A percentile compares a stretch with the other conserved stretches of the same genome.
phyloP scores from a whole-genome alignment of 345 rosid species.

The Kandelia obovata region DNA sequence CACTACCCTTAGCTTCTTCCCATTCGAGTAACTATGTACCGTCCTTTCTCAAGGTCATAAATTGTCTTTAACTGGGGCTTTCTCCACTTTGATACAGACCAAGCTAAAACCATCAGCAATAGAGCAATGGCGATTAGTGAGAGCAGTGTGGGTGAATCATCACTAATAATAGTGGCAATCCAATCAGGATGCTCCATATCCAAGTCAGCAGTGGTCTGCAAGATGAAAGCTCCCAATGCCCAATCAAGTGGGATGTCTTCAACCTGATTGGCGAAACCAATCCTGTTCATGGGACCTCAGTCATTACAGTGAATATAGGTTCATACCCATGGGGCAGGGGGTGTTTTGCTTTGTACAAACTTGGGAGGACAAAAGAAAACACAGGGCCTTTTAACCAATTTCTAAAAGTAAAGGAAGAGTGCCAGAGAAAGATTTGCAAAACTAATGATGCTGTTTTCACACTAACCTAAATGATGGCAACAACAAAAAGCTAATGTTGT shows the following conservation, averaged over 20 bases:
- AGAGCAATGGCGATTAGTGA: conserved; percentile 45
- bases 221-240: conserved; percentile 91
- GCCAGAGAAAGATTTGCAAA: no score
- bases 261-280: conserved; percentile 58
- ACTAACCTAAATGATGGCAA: not conserved
- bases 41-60: conserved; percentile 87
- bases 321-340: not conserved
- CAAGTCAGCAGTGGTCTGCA: conserved; percentile 41
- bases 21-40: conserved; percentile 69
- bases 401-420: no score
- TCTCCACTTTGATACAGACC: conserved; percentile 67
- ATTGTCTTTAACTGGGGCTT: conserved; percentile 77
- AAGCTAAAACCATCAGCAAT: conserved; percentile 46
- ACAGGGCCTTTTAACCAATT: no score
- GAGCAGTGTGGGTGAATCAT: conserved; percentile 44
- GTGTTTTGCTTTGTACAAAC: not conserved
- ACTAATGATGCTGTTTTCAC: not conserved
- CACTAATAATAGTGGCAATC: conserved; percentile 39
- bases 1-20: conserved; percentile 38
- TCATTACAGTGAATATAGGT: not conserved
- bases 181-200: conserved; percentile 37
- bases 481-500: not conserved
- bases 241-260: conserved; percentile 79
- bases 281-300: conserved; percentile 35
- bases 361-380: no score